A percentile compares a stretch with the other conserved stretches of the same genome.
phyloP scores from a whole-genome alignment of 345 rosid species.

The Cardamine resedifolia region DNA sequence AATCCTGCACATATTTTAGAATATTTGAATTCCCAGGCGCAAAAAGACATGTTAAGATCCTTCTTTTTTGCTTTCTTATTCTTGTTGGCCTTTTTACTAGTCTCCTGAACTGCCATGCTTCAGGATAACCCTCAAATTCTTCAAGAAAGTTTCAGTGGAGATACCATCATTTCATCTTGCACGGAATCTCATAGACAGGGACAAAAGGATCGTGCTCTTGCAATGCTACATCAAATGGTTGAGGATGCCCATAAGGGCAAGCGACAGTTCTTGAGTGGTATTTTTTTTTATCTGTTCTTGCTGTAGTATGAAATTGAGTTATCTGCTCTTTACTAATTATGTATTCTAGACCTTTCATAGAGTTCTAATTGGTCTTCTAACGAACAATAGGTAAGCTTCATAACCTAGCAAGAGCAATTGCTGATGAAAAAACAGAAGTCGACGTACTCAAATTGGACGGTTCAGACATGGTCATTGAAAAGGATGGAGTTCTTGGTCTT shows the following conservation, averaged over 20 bases:
- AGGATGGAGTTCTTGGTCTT: conserved; percentile 85
- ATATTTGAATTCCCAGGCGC: neutral
- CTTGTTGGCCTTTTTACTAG: neutral
- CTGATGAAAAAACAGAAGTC: conserved; percentile 82
- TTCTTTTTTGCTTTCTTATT: conserved; percentile 12
- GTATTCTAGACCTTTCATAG: conserved; percentile 2
- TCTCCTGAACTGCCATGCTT: conserved; percentile 20
- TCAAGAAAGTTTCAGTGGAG: conserved; percentile 70
- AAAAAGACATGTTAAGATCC: neutral
- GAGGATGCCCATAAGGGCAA: conserved; percentile 97
- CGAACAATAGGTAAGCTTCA: conserved; percentile 82
- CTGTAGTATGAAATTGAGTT: conserved; percentile 7
- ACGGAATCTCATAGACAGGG: conserved; percentile 76
- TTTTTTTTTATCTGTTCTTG: conserved; percentile 11
- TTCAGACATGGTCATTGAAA: conserved; percentile 52
- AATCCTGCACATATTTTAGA: neutral
- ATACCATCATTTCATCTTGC: conserved; percentile 50
- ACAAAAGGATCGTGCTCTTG: conserved; percentile 88
- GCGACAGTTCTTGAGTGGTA: conserved; percentile 97
- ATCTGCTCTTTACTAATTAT: conserved; percentile 22
- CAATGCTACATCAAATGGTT: conserved; percentile 90
- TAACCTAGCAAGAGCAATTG: conserved; percentile 91
- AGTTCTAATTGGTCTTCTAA: conserved; percentile 33
- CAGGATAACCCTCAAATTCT: conserved; percentile 74
- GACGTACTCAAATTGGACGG: conserved; percentile 52